Evolutionary conservation across 192 early-diverging fungal species (phyloP).

Genomic region (Coemansia sp.): DNA sequence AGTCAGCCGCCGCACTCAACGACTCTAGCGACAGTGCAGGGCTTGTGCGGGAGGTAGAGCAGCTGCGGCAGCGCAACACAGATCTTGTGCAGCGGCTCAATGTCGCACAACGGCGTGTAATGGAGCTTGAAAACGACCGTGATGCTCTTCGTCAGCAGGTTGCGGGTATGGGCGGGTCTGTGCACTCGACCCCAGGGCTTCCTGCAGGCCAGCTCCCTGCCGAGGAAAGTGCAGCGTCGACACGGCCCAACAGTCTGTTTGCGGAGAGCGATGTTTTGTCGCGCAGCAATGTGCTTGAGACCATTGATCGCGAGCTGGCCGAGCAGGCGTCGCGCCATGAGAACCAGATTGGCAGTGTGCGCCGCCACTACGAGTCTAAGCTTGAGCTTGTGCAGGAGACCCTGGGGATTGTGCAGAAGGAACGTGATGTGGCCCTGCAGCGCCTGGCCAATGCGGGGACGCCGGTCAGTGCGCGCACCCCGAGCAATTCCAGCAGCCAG

Average conservation of each 20-base stretch:
- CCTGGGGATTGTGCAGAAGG: constrained; percentile 43
- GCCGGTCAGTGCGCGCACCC: neutral
- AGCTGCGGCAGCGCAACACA: constrained; percentile 24
- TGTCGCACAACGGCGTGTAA: constrained; percentile 20
- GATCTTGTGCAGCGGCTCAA: constrained; percentile 29
- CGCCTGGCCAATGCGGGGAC: constrained; percentile 32
- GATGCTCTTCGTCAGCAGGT: constrained; percentile 27
- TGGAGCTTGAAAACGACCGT: constrained; percentile 34
- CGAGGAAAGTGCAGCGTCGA: neutral
- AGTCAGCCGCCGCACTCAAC: constrained; percentile 14
- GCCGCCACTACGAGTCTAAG: constrained; percentile 46
- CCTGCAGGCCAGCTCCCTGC: constrained; percentile 10
- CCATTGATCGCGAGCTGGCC: constrained; percentile 48
- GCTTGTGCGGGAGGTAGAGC: constrained; percentile 7
- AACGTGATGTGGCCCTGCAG: constrained; percentile 48
- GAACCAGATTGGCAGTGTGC: constrained; percentile 50
- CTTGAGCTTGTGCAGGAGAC: constrained; percentile 48
- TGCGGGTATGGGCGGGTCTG: constrained; percentile 28
- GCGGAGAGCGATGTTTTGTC: constrained; percentile 31
- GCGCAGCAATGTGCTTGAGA: constrained; percentile 37
- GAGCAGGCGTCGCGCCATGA: constrained; percentile 53
- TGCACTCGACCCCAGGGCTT: constrained; percentile 20
- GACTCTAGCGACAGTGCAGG: constrained; percentile 1
- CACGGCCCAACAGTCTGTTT: constrained; percentile 18
- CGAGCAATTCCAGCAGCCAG: neutral